These are phyloP conservation scores for Ogataea thermomethanolica DNA, from an alignment of 805 yeast genomes.

Conservation along the genomic window DNA sequence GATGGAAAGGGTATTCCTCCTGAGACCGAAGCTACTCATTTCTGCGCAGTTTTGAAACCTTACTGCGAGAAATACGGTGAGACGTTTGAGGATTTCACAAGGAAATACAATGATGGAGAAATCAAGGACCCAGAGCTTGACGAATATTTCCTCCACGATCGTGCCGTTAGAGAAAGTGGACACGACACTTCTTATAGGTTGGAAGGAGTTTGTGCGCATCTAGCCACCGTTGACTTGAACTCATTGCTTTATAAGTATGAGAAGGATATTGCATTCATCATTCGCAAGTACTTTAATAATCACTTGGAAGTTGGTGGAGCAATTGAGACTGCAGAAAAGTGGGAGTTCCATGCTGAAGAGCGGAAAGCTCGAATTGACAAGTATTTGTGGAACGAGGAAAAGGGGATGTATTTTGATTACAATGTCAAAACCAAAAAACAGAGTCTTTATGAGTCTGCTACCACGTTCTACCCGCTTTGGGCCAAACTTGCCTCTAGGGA, in stretches of 20 bases:
- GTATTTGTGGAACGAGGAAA: conserved; percentile 80
- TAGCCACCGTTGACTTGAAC: conserved; percentile 90
- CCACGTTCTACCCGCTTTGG: conserved; percentile 93
- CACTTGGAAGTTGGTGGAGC: conserved; percentile 43
- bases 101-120: conserved; percentile 61
- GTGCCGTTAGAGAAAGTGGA: conserved; percentile 95
- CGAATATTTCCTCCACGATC: conserved; percentile 82
- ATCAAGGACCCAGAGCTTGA: conserved; percentile 80
- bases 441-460: conserved; percentile 76
- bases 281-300: conserved; percentile 55
- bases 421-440: conserved; percentile 55
- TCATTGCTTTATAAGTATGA: conserved; percentile 87
- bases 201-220: conserved; percentile 83
- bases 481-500: conserved; percentile 60
- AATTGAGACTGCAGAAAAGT: conserved; percentile 42
- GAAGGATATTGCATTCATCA: conserved; percentile 67
- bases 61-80: conserved; percentile 61
- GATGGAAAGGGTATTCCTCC: conserved; percentile 94
- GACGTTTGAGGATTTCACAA: conserved; percentile 59
- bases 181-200: conserved; percentile 91
- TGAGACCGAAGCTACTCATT: conserved; percentile 90
- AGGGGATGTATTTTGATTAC: conserved; percentile 81
- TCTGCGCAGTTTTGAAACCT: conserved; percentile 64
- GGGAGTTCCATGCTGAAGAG: conserved; percentile 55
- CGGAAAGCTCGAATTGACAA: conserved; percentile 58